Evolutionary conservation across 139 green algal species (phyloP).

Genomic region (Coelastrella sp.): DNA sequence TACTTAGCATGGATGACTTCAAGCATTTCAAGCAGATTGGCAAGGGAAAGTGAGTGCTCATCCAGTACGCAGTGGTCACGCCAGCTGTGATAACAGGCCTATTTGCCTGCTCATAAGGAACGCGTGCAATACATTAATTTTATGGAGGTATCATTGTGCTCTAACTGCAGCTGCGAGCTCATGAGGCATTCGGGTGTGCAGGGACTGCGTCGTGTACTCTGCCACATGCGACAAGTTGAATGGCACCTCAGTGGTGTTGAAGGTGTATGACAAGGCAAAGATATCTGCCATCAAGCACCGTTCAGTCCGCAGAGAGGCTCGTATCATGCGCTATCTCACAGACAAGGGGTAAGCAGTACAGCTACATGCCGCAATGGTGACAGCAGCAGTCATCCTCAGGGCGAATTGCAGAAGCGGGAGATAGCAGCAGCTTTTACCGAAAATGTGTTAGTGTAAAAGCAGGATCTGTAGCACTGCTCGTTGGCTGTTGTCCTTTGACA

Average conservation of each 20-base stretch:
- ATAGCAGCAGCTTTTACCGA: too few relatives aligned
- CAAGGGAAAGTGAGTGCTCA: constrained; percentile 67
- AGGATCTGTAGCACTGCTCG: too few relatives aligned
- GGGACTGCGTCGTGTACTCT: constrained; percentile 68
- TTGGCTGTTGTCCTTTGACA: too few relatives aligned
- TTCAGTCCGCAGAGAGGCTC: constrained; percentile 73
- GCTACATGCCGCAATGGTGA: too few relatives aligned
- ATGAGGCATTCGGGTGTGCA: not conserved
- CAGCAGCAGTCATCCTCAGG: too few relatives aligned
- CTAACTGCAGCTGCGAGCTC: not conserved
- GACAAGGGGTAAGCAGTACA: constrained; percentile 57
- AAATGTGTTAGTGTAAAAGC: too few relatives aligned
- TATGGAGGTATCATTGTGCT: too few relatives aligned
- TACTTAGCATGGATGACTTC: constrained; percentile 62
- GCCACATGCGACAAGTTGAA: constrained; percentile 60
- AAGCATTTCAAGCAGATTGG: constrained; percentile 61
- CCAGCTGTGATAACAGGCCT: not conserved
- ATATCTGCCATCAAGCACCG: constrained; percentile 65
- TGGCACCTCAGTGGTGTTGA: constrained; percentile 40
- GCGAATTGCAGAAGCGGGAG: too few relatives aligned
- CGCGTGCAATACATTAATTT: too few relatives aligned
- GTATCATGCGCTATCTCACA: constrained; percentile 79
- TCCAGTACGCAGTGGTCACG: not conserved
- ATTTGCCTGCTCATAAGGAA: too few relatives aligned
- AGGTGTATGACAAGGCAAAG: constrained; percentile 46